Conservation (phyloP, 257 asterid genomes). For the Gentiana straminea region DNA sequence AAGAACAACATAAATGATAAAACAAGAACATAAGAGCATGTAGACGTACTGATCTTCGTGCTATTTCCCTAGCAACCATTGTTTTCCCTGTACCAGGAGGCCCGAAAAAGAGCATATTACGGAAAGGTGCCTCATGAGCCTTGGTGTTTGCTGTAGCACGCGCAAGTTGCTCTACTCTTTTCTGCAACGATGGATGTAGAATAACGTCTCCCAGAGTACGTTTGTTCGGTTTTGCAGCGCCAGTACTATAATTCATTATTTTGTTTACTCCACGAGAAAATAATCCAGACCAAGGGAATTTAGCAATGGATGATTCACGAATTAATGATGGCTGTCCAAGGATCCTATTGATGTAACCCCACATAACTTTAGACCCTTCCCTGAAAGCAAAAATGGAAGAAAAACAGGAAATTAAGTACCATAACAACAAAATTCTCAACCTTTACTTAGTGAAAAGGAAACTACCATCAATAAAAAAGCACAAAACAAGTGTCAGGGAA, state of each 20-base stretch:
- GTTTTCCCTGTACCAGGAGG: slow-evolving; percentile 99
- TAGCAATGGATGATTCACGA: slow-evolving; percentile 92
- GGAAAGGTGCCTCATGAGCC: slow-evolving; percentile 86
- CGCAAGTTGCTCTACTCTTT: slow-evolving; percentile 85
- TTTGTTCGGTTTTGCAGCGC: slow-evolving; percentile 44
- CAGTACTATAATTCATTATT: slow-evolving; percentile 35
- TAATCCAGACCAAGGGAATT: slow-evolving; percentile 79
- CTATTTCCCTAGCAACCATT: slow-evolving; percentile 96
- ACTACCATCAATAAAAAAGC: neutral
- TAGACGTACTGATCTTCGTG: slow-evolving; percentile 76
- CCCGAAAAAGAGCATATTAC: slow-evolving; percentile 96
- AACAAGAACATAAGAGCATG: neutral
- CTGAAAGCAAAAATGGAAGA: slow-evolving; percentile 28
- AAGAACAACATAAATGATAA: neutral
- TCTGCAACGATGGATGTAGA: slow-evolving; percentile 82
- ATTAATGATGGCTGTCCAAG: slow-evolving; percentile 98
- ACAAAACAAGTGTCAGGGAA: neutral
- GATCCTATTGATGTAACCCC: slow-evolving; percentile 93
- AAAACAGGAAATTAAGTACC: neutral
- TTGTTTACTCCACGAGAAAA: slow-evolving; percentile 51
- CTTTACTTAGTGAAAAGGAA: neutral
- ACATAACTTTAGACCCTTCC: slow-evolving; percentile 92
- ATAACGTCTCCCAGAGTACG: slow-evolving; percentile 55
- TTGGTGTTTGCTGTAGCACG: slow-evolving; percentile 96
- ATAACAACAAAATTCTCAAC: neutral